These are phyloP conservation scores for Friedmanniomyces simplex DNA, from an alignment of 495 filamentous ascomycete genomes.

Conservation along the genomic window DNA sequence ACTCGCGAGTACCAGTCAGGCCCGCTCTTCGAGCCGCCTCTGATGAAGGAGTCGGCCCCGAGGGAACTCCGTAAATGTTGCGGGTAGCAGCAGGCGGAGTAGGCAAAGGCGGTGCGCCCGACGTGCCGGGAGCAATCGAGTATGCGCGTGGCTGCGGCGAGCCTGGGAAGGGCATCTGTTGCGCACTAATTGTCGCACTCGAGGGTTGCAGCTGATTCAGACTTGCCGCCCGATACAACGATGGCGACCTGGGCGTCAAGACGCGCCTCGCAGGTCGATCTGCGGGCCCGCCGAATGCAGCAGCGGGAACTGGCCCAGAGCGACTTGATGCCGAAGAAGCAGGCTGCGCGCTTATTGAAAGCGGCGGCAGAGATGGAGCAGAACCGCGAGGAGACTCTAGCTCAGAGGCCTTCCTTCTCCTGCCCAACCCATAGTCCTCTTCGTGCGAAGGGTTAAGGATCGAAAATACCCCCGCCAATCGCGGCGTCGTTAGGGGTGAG, in stretches of 20 bases:
- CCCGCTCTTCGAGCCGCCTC: conserved; percentile 8
- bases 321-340: background rate
- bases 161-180: conserved; percentile 27
- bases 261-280: conserved; percentile 18
- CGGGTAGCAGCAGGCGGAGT: conserved; percentile 21
- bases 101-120: conserved; percentile 25
- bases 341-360: conserved; percentile 2
- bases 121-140: conserved; percentile 22
- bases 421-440: conserved; percentile 4
- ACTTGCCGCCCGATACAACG: conserved; percentile 27
- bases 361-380: conserved; percentile 8
- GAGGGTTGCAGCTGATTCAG: conserved; percentile 20
- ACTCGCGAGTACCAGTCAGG: background rate
- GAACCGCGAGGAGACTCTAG: conserved; percentile 11
- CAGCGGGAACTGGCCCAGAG: background rate
- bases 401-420: conserved; percentile 20
- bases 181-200: conserved; percentile 28
- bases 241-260: conserved; percentile 30
- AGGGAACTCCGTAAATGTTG: conserved; percentile 15
- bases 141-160: conserved; percentile 19
- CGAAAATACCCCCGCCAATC: conserved; percentile 19
- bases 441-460: conserved; percentile 20
- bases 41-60: conserved; percentile 13
- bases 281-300: background rate
- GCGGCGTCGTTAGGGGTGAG: background rate